Base-by-base conservation (phyloP, 495 filamentous ascomycete species). In the Aspergillus wentii region DNA sequence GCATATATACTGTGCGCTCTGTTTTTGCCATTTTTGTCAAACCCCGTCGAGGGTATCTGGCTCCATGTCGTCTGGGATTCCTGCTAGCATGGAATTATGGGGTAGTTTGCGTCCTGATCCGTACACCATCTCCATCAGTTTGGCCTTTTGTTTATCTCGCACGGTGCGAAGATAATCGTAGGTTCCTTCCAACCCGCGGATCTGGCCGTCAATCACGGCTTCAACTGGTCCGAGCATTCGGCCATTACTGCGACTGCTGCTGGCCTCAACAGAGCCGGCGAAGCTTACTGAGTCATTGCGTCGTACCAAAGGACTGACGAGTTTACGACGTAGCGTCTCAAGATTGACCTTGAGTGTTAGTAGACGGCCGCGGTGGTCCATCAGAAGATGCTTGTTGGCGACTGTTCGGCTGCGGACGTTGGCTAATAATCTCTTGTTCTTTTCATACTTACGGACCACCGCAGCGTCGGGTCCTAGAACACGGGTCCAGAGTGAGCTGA, bases 361-460 rank as follows among this genome's bases (percentile, higher is more conserved):
- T 5, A 95, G 72, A 29, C 85, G 82, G 17, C 80, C 75, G 49
- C 91, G 89, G 51, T 95, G 87, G 35, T 89, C 85, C 18, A 88
- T 76, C 2, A 95, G 69, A 8, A 91, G 74, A 25, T 78, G 78
- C 50, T 94, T 94, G 61, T 94, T 94, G n/a, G 75, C 71, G 9
- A 91, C 80, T 8, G 89, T 95, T 49, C 81, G 84, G 18, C 80
- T 75, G 38, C 87, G 79, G 30, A 95, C 83, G 43, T 80, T 84
- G 17, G 71, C 72, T 18, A 95, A 79, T 2, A 85, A 68, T 23
- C 75, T 66, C 36, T 82, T 80, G 64, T 95, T 95, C 59, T 84
- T 83, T 54, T 95, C 87, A 61, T 85, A 95, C 59, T 95, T 95
- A 59, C 76, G 78, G 1, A 95, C 72, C 25, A 80, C 74, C 35